phyloP scores from a whole-genome alignment of 768 basidiomycete species.

The Pleurotus djamor region DNA sequence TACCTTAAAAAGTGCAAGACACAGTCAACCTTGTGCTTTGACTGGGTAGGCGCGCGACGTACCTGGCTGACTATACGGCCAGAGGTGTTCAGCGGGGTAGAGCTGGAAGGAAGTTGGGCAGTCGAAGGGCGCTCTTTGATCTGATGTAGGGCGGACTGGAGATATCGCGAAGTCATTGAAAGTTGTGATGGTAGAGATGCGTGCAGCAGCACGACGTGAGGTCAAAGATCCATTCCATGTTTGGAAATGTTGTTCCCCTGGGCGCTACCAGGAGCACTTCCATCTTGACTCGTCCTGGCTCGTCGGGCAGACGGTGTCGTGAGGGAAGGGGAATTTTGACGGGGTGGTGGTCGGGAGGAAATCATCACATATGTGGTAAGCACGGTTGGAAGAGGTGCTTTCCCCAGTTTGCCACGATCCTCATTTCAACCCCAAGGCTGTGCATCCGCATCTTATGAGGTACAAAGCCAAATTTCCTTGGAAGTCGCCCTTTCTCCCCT shows the following conservation, averaged over 20 bases:
- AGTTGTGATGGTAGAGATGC: constrained; percentile 1
- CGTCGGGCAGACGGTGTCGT: background rate
- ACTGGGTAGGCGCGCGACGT: background rate
- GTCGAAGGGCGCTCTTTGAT: constrained; percentile 1
- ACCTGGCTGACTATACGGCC: constrained; percentile 2
- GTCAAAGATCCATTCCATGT: constrained; percentile 2
- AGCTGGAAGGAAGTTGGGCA: background rate
- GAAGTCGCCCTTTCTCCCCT: background rate
- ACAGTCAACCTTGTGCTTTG: background rate
- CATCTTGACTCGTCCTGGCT: background rate
- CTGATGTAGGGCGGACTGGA: background rate
- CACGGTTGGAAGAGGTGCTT: constrained; percentile 3
- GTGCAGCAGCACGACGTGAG: constrained; percentile 2
- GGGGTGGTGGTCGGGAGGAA: background rate
- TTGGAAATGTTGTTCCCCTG: constrained; percentile 8
- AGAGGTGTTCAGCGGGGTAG: background rate
- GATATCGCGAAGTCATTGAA: constrained; percentile 2
- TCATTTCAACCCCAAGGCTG: constrained; percentile 9
- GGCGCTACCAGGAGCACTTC: constrained; percentile 1
- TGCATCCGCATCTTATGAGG: constrained; percentile 8
- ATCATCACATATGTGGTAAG: background rate
- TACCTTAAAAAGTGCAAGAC: constrained; percentile 44
- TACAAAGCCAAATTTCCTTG: background rate
- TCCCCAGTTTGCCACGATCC: constrained; percentile 7
- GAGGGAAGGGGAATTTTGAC: background rate